Percentiles rank a stretch among this genome's conserved stretches.
phyloP scores from a whole-genome alignment of 1,139 yeast genomes.

The Geotrichum europaeum region DNA sequence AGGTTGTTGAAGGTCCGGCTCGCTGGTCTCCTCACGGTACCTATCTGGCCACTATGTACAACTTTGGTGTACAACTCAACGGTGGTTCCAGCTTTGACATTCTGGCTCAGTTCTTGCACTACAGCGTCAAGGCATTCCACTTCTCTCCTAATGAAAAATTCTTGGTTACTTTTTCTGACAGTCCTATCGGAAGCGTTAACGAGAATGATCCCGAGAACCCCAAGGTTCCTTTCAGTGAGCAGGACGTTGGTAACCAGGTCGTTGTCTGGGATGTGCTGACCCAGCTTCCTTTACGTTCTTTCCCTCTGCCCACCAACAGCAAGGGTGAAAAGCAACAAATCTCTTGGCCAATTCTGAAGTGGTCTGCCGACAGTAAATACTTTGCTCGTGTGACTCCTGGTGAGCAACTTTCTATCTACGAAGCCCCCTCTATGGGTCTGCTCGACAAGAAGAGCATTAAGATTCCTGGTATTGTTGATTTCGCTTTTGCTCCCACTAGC shows the following conservation, averaged over 20 bases:
- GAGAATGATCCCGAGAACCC: slow-evolving; percentile 54
- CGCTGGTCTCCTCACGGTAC: slow-evolving; percentile 95
- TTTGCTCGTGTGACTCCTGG: slow-evolving; percentile 95
- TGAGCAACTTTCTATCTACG: slow-evolving; percentile 78
- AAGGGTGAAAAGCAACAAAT: slow-evolving; percentile 41
- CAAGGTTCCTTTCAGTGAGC: slow-evolving; percentile 75
- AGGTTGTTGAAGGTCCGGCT: slow-evolving; percentile 83
- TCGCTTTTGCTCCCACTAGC: slow-evolving; percentile 92
- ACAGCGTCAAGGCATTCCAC: slow-evolving; percentile 82
- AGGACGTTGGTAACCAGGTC: slow-evolving; percentile 87
- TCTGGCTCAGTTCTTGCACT: slow-evolving; percentile 76
- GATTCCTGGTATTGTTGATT: slow-evolving; percentile 81
- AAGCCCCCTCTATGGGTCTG: slow-evolving; percentile 61
- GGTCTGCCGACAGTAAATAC: slow-evolving; percentile 91
- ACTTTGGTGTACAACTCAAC: slow-evolving; percentile 95
- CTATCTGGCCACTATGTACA: slow-evolving; percentile 79
- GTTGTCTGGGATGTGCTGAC: slow-evolving; percentile 90
- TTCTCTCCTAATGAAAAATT: slow-evolving; percentile 90
- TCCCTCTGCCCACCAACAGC: slow-evolving; percentile 58
- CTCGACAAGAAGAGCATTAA: slow-evolving; percentile 82
- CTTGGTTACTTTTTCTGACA: slow-evolving; percentile 85
- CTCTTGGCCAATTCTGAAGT: slow-evolving; percentile 96
- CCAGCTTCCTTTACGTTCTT: slow-evolving; percentile 80
- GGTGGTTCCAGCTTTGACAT: slow-evolving; percentile 76
- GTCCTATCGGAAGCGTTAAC: slow-evolving; percentile 68